Percentiles rank a stretch among this genome's conserved stretches.
phyloP scores from a whole-genome alignment of 306 rosid species.

The Crataegus laevigata region DNA sequence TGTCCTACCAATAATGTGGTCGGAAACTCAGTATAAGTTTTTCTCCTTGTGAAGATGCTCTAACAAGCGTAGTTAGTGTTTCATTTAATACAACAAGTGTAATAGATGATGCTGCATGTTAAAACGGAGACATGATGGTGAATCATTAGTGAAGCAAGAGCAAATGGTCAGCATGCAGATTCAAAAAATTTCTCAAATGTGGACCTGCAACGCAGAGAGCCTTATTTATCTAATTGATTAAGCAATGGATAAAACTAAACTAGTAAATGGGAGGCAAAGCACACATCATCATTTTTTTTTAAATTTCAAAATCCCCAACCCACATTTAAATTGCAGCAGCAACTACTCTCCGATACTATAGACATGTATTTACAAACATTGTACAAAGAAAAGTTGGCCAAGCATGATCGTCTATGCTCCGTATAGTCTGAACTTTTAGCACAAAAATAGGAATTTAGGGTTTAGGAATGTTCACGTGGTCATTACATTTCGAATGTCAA shows the following conservation, averaged over 20 bases:
- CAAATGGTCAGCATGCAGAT: constrained; percentile 6
- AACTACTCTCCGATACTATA: no score
- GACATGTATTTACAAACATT: no score
- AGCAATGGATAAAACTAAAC: not conserved
- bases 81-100: not conserved
- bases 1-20: not conserved
- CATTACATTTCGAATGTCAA: no score
- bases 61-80: not conserved
- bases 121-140: not conserved
- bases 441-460: no score
- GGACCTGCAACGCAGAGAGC: not conserved
- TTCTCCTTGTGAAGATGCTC: not conserved
- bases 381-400: no score
- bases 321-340: not conserved
- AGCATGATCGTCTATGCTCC: no score
- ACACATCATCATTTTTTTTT: not conserved
- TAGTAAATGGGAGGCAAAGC: not conserved
- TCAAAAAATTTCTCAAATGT: not conserved
- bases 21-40: no score
- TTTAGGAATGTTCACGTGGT: no score
- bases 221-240: not conserved
- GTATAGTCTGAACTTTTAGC: no score
- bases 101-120: not conserved
- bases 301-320: not conserved
- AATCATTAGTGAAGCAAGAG: constrained; percentile 1